Evolutionary conservation across 192 early-diverging fungal genomes (phyloP), one percentile per base, ranked within the genome.

Genomic region (Entophlyctis helioformis): DNA sequence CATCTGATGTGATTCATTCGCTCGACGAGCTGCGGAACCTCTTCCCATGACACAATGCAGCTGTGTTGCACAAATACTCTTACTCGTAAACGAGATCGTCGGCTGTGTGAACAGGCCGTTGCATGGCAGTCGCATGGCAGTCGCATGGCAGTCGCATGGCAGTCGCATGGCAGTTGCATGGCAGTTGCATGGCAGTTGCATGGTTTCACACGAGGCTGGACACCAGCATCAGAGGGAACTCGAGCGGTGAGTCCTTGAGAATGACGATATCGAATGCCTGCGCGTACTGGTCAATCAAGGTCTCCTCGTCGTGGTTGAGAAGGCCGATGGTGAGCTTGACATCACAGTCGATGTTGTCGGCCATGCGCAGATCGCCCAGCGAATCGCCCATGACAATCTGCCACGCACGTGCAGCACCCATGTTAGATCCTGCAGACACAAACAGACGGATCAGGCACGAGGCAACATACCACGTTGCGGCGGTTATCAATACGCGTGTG

Each of bases 381-480:
- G 77, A 81, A 54, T 85, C 84, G 20, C 83, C 83, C 51, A 84
- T 51, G 40, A 85, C 27, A 19, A 85, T 80, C 57, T 58, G 22
- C 19, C 5, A 21, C 8, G n/a, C 3, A 21, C 37, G 20, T 44
- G 15, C 16, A 6, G 15, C 15, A 22, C 8, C 20, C 16, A 39
- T 5, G 19, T 23, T 42, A n/a, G 41, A 13, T 42, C 6, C 19
- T 6, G 41, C 12, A 2, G 3, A 4, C 3, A 8, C 7, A 8
- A 3, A 20, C 11, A 5, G 41, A 20, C 16, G 12, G 11, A 38
- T 16, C 22, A 46, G 1, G 19, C 23, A 2, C n/a, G n/a, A n/a
- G n/a, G n/a, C 24, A 19, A 35, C 53, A 9, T 36, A 63, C 55
- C 15, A 85, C 69, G 52, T 83, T 82, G 15, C 25, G 37, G 15